phyloP scores from a whole-genome alignment of 2,329 filamentous ascomycete genomes.

The Ampelomyces quisqualis region DNA sequence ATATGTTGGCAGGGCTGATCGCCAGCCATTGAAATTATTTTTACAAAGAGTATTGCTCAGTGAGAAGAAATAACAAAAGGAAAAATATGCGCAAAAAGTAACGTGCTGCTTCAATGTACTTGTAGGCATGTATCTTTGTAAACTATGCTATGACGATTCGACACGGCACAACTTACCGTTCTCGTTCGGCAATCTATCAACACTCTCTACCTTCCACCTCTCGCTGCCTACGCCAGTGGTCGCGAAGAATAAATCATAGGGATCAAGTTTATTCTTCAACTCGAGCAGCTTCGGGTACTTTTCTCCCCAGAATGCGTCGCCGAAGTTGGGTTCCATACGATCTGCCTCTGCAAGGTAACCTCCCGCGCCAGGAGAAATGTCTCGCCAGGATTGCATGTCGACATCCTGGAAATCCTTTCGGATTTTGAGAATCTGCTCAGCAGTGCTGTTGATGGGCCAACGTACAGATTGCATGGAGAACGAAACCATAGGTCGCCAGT shows the following conservation, averaged over 20 bases:
- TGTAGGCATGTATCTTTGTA: background rate
- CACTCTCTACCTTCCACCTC: slow-evolving; percentile 38
- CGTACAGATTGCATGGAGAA: slow-evolving; percentile 37
- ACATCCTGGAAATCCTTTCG: slow-evolving; percentile 28
- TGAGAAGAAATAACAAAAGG: background rate
- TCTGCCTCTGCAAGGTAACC: slow-evolving; percentile 37
- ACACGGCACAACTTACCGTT: slow-evolving; percentile 41
- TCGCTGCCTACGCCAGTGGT: slow-evolving; percentile 39
- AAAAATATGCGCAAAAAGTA: background rate
- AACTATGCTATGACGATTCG: background rate
- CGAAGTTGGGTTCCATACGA: slow-evolving; percentile 37
- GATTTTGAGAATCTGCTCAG: slow-evolving; percentile 26
- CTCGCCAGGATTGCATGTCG: slow-evolving; percentile 37
- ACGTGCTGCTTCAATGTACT: background rate
- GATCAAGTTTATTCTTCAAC: slow-evolving; percentile 38
- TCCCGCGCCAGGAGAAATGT: slow-evolving; percentile 34
- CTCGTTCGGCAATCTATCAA: slow-evolving; percentile 39
- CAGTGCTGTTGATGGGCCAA: slow-evolving; percentile 35
- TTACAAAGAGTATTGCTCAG: no score
- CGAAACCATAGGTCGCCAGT: slow-evolving; percentile 29
- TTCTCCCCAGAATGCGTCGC: slow-evolving; percentile 34
- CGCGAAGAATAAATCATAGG: slow-evolving; percentile 39
- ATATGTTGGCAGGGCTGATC: no score
- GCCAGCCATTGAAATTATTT: no score
- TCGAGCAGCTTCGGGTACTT: slow-evolving; percentile 36